Evolutionary conservation across 2,329 filamentous ascomycete species (phyloP).

Genomic region (Ophiostoma sp.): DNA sequence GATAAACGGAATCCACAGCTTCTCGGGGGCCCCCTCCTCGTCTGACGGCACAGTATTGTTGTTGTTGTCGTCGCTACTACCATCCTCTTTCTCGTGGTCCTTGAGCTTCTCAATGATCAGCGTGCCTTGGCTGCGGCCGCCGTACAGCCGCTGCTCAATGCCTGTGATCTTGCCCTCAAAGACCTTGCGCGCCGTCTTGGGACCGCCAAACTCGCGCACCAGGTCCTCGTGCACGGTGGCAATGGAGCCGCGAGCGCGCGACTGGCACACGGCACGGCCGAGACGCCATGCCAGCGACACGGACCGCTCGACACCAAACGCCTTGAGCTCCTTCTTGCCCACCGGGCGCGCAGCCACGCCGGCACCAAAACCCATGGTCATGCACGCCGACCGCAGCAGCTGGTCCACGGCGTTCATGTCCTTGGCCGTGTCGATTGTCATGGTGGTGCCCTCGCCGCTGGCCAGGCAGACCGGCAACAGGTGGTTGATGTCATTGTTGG

Average conservation of each 20-base stretch:
- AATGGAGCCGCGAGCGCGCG: conserved; percentile 41
- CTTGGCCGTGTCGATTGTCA: conserved; percentile 17
- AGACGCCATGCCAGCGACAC: conserved; percentile 42
- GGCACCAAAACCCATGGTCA: conserved; percentile 40
- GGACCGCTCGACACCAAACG: conserved; percentile 36
- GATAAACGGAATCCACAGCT: conserved; percentile 31
- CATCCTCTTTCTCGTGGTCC: conserved; percentile 23
- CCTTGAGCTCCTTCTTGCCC: conserved; percentile 33
- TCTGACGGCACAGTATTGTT: not conserved
- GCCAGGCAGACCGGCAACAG: conserved; percentile 30
- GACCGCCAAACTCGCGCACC: conserved; percentile 44
- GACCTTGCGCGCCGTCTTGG: conserved; percentile 43
- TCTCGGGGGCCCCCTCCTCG: conserved; percentile 20
- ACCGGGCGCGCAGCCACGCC: conserved; percentile 35
- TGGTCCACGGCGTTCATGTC: conserved; percentile 41
- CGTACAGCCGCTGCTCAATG: conserved; percentile 45
- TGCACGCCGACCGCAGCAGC: conserved; percentile 38
- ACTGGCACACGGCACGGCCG: conserved; percentile 50
- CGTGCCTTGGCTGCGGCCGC: conserved; percentile 46
- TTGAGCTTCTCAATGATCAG: conserved; percentile 30
- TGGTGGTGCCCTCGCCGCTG: conserved; percentile 35
- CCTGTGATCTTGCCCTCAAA: conserved; percentile 50
- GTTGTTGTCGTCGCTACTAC: not conserved
- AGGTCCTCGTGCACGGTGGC: conserved; percentile 45
- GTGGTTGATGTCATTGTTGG: conserved; percentile 24